Evolutionary conservation across 805 yeast species (phyloP), one percentile per base, ranked within the genome.

Genomic region (Ogataea methylovora): DNA sequence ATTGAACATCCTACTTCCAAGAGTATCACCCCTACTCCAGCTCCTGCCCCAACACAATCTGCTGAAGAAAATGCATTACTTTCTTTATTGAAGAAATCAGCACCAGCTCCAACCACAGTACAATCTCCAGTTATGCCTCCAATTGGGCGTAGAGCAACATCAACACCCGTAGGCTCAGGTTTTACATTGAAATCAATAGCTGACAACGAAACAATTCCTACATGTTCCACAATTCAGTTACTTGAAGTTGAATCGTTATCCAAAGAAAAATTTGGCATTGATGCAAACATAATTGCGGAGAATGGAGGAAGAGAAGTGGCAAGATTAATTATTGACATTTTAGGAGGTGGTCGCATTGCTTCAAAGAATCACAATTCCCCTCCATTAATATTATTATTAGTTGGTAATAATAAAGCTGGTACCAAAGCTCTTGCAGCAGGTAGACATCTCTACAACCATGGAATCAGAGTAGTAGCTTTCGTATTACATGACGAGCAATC

Each of bases 371-470:
- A 79, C 49, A 86, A 87, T 51, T 67, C 84, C 14, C 83, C 87
- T 8, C 95, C 96, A 2, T 59, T 85, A 35, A 79, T 84, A 3
- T 61, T 86, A 11, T 59, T 81, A 2, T 61, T 86, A 19, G 75
- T 74, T 4, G 92, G 94, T n/a, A 80, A 81, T 46, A 77, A 78
- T 36, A 64, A 79, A 36, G 69, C 90, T 16, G 94, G 95, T 16
- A 69, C 78, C 5, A 63, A 85, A 37, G 87, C 88, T 0, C 58
- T 85, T 35, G 84, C 87, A 0, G 68, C 88, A 0, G 95, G 87
- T 0, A 73, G 94, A 41, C 87, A 82, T 45, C 65, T 88, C 34
- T 61, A 79, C 27, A 84, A 84, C 48, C 80, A 80, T 43, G 86
- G 84, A 2, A 69, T 82, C 9, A 62, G 86, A 36, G 84, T 81